Evolutionary conservation across 495 filamentous ascomycete species (phyloP).

Genomic region (Chaetomidium leptoderma): DNA sequence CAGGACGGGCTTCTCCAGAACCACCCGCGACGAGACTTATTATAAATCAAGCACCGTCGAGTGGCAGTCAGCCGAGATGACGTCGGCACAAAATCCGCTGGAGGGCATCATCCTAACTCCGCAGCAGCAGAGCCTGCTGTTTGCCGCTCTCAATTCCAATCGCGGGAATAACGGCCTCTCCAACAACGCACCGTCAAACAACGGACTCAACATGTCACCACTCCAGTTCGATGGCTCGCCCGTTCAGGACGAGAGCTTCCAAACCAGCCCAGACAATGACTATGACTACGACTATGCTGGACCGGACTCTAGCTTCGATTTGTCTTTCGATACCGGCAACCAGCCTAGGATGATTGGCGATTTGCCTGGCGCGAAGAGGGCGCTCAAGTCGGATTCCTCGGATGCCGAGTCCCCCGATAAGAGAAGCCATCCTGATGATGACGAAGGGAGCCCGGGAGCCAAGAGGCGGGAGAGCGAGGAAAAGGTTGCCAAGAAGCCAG

Average conservation of each 20-base stretch:
- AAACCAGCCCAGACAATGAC: slow-evolving; percentile 80
- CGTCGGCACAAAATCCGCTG: slow-evolving; percentile 41
- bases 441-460: slow-evolving; percentile 52
- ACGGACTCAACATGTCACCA: slow-evolving; percentile 47
- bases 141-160: slow-evolving; percentile 84
- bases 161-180: slow-evolving; percentile 31
- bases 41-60: not conserved
- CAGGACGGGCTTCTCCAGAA: not conserved
- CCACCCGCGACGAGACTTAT: too few relatives aligned
- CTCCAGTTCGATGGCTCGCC: slow-evolving; percentile 54
- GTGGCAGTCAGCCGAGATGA: slow-evolving; percentile 40
- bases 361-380: slow-evolving; percentile 53
- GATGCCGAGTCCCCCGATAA: slow-evolving; percentile 74
- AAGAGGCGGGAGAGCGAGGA: slow-evolving; percentile 80
- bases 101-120: slow-evolving; percentile 61
- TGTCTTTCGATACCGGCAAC: slow-evolving; percentile 66
- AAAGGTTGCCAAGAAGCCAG: slow-evolving; percentile 83
- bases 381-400: slow-evolving; percentile 49
- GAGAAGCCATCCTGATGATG: slow-evolving; percentile 71
- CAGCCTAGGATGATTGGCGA: slow-evolving; percentile 70
- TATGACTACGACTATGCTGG: slow-evolving; percentile 60
- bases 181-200: slow-evolving; percentile 33
- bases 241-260: slow-evolving; percentile 42
- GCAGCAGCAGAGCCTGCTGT: slow-evolving; percentile 81
- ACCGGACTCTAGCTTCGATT: slow-evolving; percentile 50